These are phyloP conservation scores for Rhodotorula graminis DNA, from an alignment of 768 basidiomycete species.

Conservation along the genomic window DNA sequence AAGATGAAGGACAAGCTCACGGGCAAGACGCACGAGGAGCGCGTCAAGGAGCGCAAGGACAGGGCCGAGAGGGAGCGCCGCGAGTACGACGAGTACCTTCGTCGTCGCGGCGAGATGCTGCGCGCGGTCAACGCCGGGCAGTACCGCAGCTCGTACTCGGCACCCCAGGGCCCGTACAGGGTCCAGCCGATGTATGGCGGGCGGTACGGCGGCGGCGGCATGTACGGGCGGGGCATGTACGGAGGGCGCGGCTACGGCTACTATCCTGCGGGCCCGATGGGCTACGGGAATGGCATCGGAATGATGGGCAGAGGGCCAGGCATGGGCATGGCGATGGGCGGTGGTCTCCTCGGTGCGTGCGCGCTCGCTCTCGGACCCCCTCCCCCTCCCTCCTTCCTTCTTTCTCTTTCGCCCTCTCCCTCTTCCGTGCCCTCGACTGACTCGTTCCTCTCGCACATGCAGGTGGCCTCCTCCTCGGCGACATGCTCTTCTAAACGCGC, in stretches of 20 bases:
- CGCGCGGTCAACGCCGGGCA: conserved; percentile 2
- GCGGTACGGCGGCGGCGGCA: conserved; percentile 2
- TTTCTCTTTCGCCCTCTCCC: too few species aligned
- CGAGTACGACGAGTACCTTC: conserved; percentile 25
- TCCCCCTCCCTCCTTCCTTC: not conserved
- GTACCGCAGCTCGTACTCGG: conserved; percentile 12
- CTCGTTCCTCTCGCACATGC: not conserved
- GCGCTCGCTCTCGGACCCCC: too few species aligned
- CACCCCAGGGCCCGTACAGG: conserved; percentile 19
- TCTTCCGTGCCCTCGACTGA: not conserved
- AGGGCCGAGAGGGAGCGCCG: conserved; percentile 31
- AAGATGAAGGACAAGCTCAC: conserved; percentile 41
- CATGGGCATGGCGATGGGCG: conserved; percentile 22
- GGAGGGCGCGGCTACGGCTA: conserved; percentile 4
- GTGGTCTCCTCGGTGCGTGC: conserved; percentile 22
- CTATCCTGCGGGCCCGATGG: not conserved
- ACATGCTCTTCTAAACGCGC: conserved; percentile 6
- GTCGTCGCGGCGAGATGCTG: conserved; percentile 22
- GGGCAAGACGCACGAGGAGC: conserved; percentile 34
- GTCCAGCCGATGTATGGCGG: not conserved
- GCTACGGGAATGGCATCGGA: conserved; percentile 1
- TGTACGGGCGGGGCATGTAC: conserved; percentile 3
- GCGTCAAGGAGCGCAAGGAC: conserved; percentile 18
- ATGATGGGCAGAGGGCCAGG: not conserved
- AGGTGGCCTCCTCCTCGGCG: conserved; percentile 16